phyloP scores from a whole-genome alignment of 768 basidiomycete species.

The Sarcodon sp. region DNA sequence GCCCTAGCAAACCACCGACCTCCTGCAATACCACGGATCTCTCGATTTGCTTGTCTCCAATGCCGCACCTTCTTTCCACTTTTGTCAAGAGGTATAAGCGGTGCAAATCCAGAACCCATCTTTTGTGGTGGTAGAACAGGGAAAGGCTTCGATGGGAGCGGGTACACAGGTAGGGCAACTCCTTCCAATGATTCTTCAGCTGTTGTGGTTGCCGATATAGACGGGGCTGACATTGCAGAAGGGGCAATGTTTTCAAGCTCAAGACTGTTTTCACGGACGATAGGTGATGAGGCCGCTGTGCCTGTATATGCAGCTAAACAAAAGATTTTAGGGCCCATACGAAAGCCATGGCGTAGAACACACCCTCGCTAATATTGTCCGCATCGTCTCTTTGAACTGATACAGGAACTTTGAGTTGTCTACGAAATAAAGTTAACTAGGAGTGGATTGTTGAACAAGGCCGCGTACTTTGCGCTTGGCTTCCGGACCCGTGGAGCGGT shows the following conservation, averaged over 20 bases:
- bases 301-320: slow-evolving; percentile 38
- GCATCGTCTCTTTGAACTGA: slow-evolving; percentile 28
- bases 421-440: neutral
- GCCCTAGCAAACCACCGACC: slow-evolving; percentile 69
- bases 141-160: slow-evolving; percentile 74
- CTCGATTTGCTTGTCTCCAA: slow-evolving; percentile 65
- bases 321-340: neutral
- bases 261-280: slow-evolving; percentile 6
- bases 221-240: slow-evolving; percentile 11
- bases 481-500: slow-evolving; percentile 14
- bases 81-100: slow-evolving; percentile 53
- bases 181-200: slow-evolving; percentile 43
- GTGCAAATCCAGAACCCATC: slow-evolving; percentile 63
- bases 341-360: slow-evolving; percentile 1
- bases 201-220: slow-evolving; percentile 5
- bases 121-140: slow-evolving; percentile 70
- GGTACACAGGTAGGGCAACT: slow-evolving; percentile 58
- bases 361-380: slow-evolving; percentile 53
- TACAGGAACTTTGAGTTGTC: slow-evolving; percentile 4
- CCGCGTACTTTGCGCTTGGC: slow-evolving; percentile 16
- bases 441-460: neutral
- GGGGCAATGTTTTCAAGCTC: slow-evolving; percentile 24
- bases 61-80: slow-evolving; percentile 46
- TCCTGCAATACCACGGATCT: slow-evolving; percentile 72
- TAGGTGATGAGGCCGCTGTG: slow-evolving; percentile 65